A percentile compares a stretch with the other conserved stretches of the same genome.
phyloP scores from a whole-genome alignment of 2,329 filamentous ascomycete species.

The Aspergillus transmontanensis region DNA sequence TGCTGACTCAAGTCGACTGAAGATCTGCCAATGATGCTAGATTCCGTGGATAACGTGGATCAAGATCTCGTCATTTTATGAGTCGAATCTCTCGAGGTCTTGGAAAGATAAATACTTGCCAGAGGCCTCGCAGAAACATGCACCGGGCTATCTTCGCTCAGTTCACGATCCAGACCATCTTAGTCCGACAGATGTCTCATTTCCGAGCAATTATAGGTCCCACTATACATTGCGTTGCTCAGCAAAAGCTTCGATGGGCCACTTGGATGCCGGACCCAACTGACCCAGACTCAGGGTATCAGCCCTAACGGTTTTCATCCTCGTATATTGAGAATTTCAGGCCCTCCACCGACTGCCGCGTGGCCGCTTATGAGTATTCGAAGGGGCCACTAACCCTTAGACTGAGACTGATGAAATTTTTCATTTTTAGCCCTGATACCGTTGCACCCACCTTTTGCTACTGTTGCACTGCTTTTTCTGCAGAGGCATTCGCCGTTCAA shows the following conservation, averaged over 20 bases:
- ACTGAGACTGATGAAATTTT: not conserved
- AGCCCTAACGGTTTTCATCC: not conserved
- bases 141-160: not conserved
- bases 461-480: not conserved
- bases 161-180: not conserved
- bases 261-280: not conserved
- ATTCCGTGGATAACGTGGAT: not conserved
- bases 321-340: not conserved
- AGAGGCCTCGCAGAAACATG: not conserved
- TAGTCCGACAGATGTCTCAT: not conserved
- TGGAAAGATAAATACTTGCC: not conserved
- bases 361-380: not conserved
- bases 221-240: not conserved
- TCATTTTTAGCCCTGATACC: not conserved
- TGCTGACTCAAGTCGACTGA: not conserved
- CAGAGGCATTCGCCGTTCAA: not conserved
- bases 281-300: not conserved
- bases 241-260: not conserved
- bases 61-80: not conserved
- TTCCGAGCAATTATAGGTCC: not conserved
- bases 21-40: not conserved
- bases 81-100: not conserved
- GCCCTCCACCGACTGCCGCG: not conserved
- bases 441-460: not conserved
- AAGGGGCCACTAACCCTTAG: not conserved